Conservation (phyloP, 176 grass and related monocot species). For the Oryza officinalis region DNA sequence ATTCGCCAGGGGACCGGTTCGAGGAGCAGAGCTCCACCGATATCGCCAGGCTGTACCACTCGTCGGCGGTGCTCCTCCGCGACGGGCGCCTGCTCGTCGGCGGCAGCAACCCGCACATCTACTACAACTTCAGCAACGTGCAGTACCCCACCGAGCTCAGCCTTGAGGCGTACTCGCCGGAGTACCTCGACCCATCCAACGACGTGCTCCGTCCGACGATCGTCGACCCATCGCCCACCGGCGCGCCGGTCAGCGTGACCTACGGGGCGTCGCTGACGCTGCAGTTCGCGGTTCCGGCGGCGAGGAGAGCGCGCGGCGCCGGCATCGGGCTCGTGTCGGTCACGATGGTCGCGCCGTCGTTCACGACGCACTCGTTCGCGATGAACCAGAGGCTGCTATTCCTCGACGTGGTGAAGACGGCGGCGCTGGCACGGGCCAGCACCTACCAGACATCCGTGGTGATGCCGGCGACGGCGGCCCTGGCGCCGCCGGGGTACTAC, state of each 20-base stretch:
- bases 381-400: constrained; percentile 83
- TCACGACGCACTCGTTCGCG: constrained; percentile 82
- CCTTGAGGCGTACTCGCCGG: constrained; percentile 79
- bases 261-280: constrained; percentile 48
- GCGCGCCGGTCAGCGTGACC: not conserved
- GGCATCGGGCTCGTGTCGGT: constrained; percentile 27
- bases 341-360: constrained; percentile 71
- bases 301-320: not conserved
- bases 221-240: constrained; percentile 27
- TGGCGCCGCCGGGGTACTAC: constrained; percentile 81
- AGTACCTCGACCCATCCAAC: constrained; percentile 56
- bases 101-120: constrained; percentile 75
- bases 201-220: constrained; percentile 51
- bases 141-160: constrained; percentile 76
- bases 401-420: constrained; percentile 32
- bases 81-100: constrained; percentile 74
- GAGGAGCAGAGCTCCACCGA: constrained; percentile 46
- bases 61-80: constrained; percentile 58
- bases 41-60: constrained; percentile 72
- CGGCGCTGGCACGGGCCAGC: not conserved
- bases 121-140: constrained; percentile 77
- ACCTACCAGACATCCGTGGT: constrained; percentile 22
- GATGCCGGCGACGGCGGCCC: constrained; percentile 46
- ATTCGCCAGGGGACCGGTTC: constrained; percentile 42
- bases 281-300: constrained; percentile 30